phyloP scores from a whole-genome alignment of 1,284 basidiomycete genomes.

The Calocybe gambosa region DNA sequence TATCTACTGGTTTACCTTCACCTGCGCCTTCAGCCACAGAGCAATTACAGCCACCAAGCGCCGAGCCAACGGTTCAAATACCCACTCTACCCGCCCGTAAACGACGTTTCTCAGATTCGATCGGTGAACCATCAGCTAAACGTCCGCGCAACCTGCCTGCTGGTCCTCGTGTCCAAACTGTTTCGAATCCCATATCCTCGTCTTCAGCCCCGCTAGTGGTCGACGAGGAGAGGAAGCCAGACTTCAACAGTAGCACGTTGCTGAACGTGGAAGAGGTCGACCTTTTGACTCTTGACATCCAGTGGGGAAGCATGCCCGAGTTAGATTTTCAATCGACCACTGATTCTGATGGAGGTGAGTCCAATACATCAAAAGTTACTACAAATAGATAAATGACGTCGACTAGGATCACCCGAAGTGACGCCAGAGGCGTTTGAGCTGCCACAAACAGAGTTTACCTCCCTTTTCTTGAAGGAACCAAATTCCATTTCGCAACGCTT shows the following conservation, averaged over 20 bases:
- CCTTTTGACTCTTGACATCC: constrained; percentile 10
- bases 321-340: neutral
- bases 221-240: too few species aligned
- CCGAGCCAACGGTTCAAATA: constrained; percentile 16
- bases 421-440: neutral
- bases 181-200: constrained; percentile 24
- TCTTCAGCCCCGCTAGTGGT: constrained; percentile 10
- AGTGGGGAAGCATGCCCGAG: neutral
- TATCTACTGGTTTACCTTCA: neutral
- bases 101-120: neutral
- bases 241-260: constrained; percentile 23
- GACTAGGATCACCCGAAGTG: neutral
- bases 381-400: neutral
- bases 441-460: neutral
- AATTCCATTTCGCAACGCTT: neutral
- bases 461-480: neutral
- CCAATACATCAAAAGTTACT: neutral
- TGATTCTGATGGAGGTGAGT: neutral
- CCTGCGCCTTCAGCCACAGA: neutral
- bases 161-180: constrained; percentile 17
- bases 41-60: neutral
- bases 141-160: constrained; percentile 13
- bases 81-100: neutral
- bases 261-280: constrained; percentile 15
- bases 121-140: neutral